phyloP scores from a whole-genome alignment of 768 basidiomycete species.

The Podaxis sp. region DNA sequence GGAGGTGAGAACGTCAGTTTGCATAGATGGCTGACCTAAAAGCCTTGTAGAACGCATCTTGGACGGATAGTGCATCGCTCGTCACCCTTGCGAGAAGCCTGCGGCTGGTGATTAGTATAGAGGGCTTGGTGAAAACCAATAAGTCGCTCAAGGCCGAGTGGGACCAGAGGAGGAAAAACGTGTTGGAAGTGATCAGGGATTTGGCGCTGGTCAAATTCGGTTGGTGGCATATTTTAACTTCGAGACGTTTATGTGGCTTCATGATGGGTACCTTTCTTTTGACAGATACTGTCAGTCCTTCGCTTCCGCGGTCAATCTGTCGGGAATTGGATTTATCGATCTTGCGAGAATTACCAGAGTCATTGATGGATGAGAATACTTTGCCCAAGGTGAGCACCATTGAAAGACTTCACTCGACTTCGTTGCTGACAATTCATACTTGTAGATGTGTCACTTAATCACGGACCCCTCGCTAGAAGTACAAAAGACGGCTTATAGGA shows the following conservation, averaged over 20 bases:
- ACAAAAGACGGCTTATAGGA: conserved; percentile 75
- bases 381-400: conserved; percentile 53
- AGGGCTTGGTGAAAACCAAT: conserved; percentile 72
- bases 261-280: conserved; percentile 23
- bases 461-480: conserved; percentile 61
- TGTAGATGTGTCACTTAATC: conserved; percentile 80
- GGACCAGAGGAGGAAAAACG: conserved; percentile 51
- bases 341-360: conserved; percentile 61
- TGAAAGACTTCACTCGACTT: not conserved
- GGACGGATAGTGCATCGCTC: conserved; percentile 58
- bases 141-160: conserved; percentile 70
- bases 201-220: conserved; percentile 56
- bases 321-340: conserved; percentile 68
- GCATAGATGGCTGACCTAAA: not conserved
- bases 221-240: conserved; percentile 29
- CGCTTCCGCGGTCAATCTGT: conserved; percentile 64
- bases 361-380: conserved; percentile 62
- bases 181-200: conserved; percentile 61
- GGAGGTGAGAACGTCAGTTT: conserved; percentile 54
- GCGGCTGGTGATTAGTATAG: conserved; percentile 61
- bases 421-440: not conserved
- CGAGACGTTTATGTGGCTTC: conserved; percentile 3
- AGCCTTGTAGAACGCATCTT: conserved; percentile 49
- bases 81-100: conserved; percentile 71
- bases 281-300: conserved; percentile 25